Percentiles rank a stretch among this genome's conserved stretches.
These are phyloP conservation scores for Blastobotrys ciferrii DNA, from an alignment of 1,139 yeast genomes.

Conservation along the genomic window DNA sequence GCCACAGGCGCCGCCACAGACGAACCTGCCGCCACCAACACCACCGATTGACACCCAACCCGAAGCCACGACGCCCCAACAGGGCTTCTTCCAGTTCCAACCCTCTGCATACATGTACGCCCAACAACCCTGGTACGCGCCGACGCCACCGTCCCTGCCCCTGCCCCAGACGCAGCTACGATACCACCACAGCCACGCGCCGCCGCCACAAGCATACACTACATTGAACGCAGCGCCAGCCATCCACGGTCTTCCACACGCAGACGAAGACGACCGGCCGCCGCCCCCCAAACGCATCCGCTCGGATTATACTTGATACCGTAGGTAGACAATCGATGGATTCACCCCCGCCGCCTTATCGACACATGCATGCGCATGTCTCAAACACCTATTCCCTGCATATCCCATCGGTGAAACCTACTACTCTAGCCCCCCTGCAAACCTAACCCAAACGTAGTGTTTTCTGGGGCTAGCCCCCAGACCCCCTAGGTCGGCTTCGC, in stretches of 20 bases:
- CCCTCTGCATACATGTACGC: neutral
- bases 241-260: too few species aligned
- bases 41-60: neutral
- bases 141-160: neutral
- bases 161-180: neutral
- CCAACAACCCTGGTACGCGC: neutral
- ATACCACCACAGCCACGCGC: conserved; percentile 6
- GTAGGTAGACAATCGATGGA: too few species aligned
- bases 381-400: too few species aligned
- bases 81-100: neutral
- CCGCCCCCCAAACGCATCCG: conserved; percentile 16
- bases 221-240: too few species aligned
- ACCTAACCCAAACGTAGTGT: too few species aligned
- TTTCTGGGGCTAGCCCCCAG: too few species aligned
- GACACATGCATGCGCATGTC: too few species aligned
- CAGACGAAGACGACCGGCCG: conserved; percentile 7
- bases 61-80: neutral
- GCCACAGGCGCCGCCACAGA: neutral
- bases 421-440: too few species aligned
- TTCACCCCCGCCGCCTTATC: too few species aligned
- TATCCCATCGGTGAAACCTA: too few species aligned
- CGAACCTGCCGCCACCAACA: neutral
- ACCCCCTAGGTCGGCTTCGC: too few species aligned
- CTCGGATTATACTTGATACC: conserved; percentile 6
- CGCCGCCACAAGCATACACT: conserved; percentile 8